Percentiles rank a stretch among this genome's conserved stretches.
These are phyloP conservation scores for Balakata baccata DNA, from an alignment of 345 rosid genomes.

Conservation along the genomic window DNA sequence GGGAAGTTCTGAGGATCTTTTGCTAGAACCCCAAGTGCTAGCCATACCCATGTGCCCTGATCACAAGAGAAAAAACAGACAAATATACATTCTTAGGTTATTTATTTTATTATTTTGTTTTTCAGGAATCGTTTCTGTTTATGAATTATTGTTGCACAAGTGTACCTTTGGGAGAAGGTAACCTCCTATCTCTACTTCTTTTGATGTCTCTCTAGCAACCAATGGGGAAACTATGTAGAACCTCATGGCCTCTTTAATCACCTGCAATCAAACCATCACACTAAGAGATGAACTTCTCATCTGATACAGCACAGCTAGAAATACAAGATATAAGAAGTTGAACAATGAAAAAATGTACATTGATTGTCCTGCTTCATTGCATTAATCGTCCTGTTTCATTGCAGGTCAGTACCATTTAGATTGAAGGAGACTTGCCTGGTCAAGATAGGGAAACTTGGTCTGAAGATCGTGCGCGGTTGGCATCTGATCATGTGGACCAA, in stretches of 20 bases:
- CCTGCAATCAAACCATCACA: conserved; percentile 38
- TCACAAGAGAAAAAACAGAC: neutral
- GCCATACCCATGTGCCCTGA: conserved; percentile 96
- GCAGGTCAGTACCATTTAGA: neutral
- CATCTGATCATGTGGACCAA: conserved; percentile 49
- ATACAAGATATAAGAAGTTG: neutral
- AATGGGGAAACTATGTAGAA: conserved; percentile 77
- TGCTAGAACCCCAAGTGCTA: conserved; percentile 80
- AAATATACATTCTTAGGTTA: neutral
- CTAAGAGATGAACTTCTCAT: neutral
- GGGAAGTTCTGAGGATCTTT: conserved; percentile 89
- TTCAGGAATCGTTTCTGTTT: neutral
- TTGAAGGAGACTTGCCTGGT: conserved; percentile 48
- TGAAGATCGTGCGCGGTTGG: conserved; percentile 71
- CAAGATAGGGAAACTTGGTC: conserved; percentile 67
- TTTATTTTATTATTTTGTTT: no score
- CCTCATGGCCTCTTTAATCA: conserved; percentile 84
- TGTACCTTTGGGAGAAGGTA: conserved; percentile 80
- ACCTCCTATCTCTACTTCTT: conserved; percentile 75
- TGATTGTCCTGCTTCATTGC: neutral
- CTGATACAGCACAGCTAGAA: neutral
- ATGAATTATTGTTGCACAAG: neutral
- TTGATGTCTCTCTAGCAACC: conserved; percentile 79
- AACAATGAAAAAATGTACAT: neutral
- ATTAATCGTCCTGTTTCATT: neutral